phyloP scores from a whole-genome alignment of 768 basidiomycete species.

The Dacryopinax spathularia region DNA sequence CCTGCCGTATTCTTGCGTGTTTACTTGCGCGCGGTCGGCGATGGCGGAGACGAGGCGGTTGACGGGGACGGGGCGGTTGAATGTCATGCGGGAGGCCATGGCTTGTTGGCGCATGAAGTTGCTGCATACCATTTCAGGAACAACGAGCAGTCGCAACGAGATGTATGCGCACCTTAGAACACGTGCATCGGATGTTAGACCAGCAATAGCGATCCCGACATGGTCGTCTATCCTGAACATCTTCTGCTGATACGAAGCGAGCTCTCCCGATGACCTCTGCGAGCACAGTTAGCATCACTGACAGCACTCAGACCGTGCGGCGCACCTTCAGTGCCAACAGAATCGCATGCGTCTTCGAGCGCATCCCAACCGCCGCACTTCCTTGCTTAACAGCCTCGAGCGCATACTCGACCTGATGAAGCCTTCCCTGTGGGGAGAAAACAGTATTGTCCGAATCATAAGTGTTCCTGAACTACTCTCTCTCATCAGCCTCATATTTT shows the following conservation, averaged over 20 bases:
- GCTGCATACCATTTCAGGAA: constrained; percentile 29
- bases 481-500: not conserved
- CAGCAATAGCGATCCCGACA: constrained; percentile 97
- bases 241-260: constrained; percentile 99
- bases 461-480: constrained; percentile 69
- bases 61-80: constrained; percentile 88
- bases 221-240: constrained; percentile 99
- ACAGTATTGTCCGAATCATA: constrained; percentile 99
- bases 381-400: constrained; percentile 99
- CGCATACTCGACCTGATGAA: constrained; percentile 97
- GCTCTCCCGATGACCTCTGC: constrained; percentile 85
- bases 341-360: constrained; percentile 89
- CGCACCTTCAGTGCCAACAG: constrained; percentile 82
- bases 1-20: constrained; percentile 95
- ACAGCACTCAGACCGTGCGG: constrained; percentile 8
- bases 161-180: constrained; percentile 61
- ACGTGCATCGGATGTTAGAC: constrained; percentile 95
- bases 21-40: constrained; percentile 97
- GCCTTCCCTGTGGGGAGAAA: constrained; percentile 88
- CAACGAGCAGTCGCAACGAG: constrained; percentile 1
- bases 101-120: constrained; percentile 99
- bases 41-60: constrained; percentile 85
- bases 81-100: constrained; percentile 86
- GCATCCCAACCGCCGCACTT: constrained; percentile 91
- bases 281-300: not conserved